Conservation (phyloP, 305 asterid genomes). For the Solanum hybrid region DNA sequence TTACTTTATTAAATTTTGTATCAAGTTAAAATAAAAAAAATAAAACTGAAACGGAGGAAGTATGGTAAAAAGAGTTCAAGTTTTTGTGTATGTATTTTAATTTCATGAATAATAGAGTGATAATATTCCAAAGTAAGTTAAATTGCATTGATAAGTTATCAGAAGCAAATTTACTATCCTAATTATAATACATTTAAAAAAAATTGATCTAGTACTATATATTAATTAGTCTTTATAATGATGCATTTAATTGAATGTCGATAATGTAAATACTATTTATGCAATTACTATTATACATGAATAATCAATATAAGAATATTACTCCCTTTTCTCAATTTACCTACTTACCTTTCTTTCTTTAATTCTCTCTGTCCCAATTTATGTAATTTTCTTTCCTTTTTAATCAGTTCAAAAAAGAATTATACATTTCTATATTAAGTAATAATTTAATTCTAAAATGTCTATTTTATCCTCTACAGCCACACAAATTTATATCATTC, state of each 20-base stretch:
- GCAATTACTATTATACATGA: background rate
- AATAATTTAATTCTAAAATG: background rate
- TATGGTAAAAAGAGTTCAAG: too few relatives aligned
- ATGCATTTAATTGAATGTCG: background rate
- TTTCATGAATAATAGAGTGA: background rate
- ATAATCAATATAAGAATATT: background rate
- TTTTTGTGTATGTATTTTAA: background rate
- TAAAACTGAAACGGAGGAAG: background rate
- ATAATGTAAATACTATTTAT: background rate
- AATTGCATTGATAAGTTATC: background rate
- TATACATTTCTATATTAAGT: accelerated
- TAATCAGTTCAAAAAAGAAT: background rate
- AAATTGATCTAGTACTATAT: too few relatives aligned
- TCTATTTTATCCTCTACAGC: accelerated
- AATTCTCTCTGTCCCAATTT: too few relatives aligned
- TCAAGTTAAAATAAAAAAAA: background rate
- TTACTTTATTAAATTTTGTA: background rate
- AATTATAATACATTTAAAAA: background rate
- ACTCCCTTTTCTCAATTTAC: background rate
- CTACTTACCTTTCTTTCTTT: too few relatives aligned
- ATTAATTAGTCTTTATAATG: background rate
- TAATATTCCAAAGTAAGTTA: background rate
- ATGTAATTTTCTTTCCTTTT: too few relatives aligned
- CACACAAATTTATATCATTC: too few relatives aligned
- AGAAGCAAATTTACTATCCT: background rate